These are phyloP conservation scores for Ambispora gerdemannii DNA, from an alignment of 192 early-diverging fungal genomes.

Conservation along the genomic window DNA sequence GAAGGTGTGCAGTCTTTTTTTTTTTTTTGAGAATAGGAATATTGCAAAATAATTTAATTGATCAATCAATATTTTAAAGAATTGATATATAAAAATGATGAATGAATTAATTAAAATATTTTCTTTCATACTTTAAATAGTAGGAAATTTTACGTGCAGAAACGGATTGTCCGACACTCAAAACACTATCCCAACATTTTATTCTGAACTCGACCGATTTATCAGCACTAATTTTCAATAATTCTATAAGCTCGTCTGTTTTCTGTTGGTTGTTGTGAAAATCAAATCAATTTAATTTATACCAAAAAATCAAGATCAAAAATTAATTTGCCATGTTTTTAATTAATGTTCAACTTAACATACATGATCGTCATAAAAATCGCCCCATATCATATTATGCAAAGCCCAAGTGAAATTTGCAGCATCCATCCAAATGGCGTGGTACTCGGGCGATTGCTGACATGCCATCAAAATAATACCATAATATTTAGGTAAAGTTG, in stretches of 20 bases:
- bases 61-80: not conserved
- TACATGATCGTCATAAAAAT: conserved; percentile 32
- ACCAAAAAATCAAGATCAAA: too few species aligned
- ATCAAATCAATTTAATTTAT: not conserved
- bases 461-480: conserved; percentile 28
- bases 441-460: conserved; percentile 25
- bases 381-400: conserved; percentile 29
- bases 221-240: conserved; percentile 28
- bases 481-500: conserved; percentile 31
- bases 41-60: not conserved
- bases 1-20: conserved; percentile 12
- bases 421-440: conserved; percentile 30
- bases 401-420: conserved; percentile 32
- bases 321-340: too few species aligned
- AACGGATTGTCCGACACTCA: not conserved
- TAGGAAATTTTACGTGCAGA: not conserved
- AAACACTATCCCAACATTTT: conserved; percentile 8
- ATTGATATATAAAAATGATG: not conserved
- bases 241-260: conserved; percentile 20
- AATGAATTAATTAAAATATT: not conserved
- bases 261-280: conserved; percentile 17
- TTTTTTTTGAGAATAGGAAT: too few species aligned
- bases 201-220: conserved; percentile 11
- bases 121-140: not conserved
- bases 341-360: not conserved